Conservation (phyloP, 1,284 basidiomycete species). For the Malassezia sympodialis region DNA sequence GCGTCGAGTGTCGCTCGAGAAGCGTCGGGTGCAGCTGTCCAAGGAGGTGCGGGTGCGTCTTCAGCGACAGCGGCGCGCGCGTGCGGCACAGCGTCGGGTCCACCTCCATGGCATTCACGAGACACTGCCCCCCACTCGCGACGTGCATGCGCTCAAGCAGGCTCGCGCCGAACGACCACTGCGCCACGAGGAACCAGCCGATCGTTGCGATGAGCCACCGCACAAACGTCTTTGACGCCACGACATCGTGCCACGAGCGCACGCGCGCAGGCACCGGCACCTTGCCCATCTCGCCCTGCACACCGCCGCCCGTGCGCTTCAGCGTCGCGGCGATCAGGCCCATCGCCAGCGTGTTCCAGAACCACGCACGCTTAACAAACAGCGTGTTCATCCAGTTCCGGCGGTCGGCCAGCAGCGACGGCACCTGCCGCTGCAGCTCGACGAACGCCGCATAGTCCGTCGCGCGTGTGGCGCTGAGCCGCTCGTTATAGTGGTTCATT, state of each 20-base stretch:
- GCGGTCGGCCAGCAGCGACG: constrained; percentile 52
- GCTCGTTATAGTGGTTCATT: constrained; percentile 5
- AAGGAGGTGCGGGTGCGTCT: constrained; percentile 21
- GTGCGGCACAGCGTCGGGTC: constrained; percentile 25
- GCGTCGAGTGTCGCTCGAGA: constrained; percentile 44
- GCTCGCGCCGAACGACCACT: constrained; percentile 85
- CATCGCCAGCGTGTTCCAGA: constrained; percentile 58
- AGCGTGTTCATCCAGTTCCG: constrained; percentile 68
- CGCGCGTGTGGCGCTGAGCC: not conserved
- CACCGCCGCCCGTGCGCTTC: not conserved
- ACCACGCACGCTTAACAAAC: constrained; percentile 87
- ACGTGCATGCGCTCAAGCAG: constrained; percentile 65
- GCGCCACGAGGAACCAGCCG: constrained; percentile 51
- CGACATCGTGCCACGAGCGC: not conserved
- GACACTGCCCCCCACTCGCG: constrained; percentile 70
- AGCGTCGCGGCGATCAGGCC: constrained; percentile 18
- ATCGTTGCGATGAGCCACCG: constrained; percentile 21
- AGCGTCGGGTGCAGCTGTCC: constrained; percentile 12
- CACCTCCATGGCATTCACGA: constrained; percentile 47
- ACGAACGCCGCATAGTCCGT: constrained; percentile 1
- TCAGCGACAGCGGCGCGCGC: constrained; percentile 18
- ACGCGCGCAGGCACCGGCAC: not conserved
- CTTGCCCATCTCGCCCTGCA: constrained; percentile 8
- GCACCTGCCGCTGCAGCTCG: not conserved
- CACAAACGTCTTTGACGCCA: not conserved